Evolutionary conservation across 208 protist species (phyloP).

Genomic region (Trypanosoma platydactyli): DNA sequence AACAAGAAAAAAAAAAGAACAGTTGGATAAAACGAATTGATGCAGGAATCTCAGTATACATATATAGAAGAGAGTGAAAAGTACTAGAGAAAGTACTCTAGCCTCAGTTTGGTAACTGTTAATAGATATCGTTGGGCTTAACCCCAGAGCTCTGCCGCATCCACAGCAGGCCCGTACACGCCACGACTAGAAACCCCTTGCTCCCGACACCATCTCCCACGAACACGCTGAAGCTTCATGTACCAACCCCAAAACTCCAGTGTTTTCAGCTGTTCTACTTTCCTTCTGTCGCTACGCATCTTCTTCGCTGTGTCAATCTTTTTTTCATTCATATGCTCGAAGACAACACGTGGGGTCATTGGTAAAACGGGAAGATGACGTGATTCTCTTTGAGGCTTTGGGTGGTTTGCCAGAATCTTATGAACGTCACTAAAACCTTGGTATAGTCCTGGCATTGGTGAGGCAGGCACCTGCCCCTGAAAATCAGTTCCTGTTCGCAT

Average conservation of each 20-base stretch:
- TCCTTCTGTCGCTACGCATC: slow-evolving; percentile 70
- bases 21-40: too few species aligned
- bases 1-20: background rate
- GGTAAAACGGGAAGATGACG: slow-evolving; percentile 88
- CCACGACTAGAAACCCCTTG: slow-evolving; percentile 87
- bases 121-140: slow-evolving; percentile 25
- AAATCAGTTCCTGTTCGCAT: slow-evolving; percentile 84
- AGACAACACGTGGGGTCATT: slow-evolving; percentile 89
- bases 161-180: slow-evolving; percentile 88
- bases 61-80: slow-evolving; percentile 9
- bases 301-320: slow-evolving; percentile 78
- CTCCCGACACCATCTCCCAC: slow-evolving; percentile 88
- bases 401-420: slow-evolving; percentile 85
- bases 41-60: background rate
- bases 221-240: slow-evolving; percentile 91
- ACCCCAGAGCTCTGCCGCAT: slow-evolving; percentile 90
- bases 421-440: slow-evolving; percentile 88
- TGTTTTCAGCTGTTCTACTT: slow-evolving; percentile 69
- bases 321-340: slow-evolving; percentile 86
- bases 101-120: slow-evolving; percentile 3
- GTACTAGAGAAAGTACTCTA: background rate
- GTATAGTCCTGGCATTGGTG: slow-evolving; percentile 84
- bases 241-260: slow-evolving; percentile 92
- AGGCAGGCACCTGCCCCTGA: slow-evolving; percentile 80
- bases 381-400: slow-evolving; percentile 88